A percentile compares a stretch with the other conserved stretches of the same genome.
Conservation (phyloP, 371 early-diverging fungal genomes). For the Amoeboaphelidium protococcarum region DNA sequence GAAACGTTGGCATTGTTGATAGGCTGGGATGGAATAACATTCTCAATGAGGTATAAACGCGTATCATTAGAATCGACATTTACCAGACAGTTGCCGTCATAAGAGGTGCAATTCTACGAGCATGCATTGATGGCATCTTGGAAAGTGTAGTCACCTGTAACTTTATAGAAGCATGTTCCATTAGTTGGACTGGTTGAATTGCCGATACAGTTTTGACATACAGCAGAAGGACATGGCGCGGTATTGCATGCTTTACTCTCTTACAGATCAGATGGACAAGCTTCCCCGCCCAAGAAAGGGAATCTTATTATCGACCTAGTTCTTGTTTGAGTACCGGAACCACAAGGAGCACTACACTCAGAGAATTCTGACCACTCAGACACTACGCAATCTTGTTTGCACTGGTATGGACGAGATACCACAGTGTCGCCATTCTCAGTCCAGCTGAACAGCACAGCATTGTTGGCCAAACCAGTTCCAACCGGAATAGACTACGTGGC, state of each 20-base stretch:
- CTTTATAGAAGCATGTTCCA: background rate
- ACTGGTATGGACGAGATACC: background rate
- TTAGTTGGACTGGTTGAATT: background rate
- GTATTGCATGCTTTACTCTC: background rate
- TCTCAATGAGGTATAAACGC: too few relatives aligned
- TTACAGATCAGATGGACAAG: background rate
- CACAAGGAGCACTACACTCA: background rate
- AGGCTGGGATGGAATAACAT: too few relatives aligned
- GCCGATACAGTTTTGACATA: background rate
- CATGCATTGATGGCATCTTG: background rate
- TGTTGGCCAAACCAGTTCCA: background rate
- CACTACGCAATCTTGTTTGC: background rate
- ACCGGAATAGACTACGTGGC: background rate
- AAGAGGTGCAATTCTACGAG: background rate
- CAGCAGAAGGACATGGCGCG: background rate
- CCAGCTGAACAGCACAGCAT: background rate
- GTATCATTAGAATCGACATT: too few relatives aligned
- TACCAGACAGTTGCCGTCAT: too few relatives aligned
- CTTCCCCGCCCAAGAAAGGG: background rate
- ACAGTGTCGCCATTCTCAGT: background rate
- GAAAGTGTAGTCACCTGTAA: conserved; percentile 1
- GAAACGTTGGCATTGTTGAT: too few relatives aligned
- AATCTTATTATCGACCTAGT: background rate
- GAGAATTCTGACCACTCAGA: background rate
- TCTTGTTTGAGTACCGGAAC: background rate